A percentile compares a stretch with the other conserved stretches of the same genome.
Conservation (phyloP, 305 asterid genomes). For the Fraxinus dipetala region DNA sequence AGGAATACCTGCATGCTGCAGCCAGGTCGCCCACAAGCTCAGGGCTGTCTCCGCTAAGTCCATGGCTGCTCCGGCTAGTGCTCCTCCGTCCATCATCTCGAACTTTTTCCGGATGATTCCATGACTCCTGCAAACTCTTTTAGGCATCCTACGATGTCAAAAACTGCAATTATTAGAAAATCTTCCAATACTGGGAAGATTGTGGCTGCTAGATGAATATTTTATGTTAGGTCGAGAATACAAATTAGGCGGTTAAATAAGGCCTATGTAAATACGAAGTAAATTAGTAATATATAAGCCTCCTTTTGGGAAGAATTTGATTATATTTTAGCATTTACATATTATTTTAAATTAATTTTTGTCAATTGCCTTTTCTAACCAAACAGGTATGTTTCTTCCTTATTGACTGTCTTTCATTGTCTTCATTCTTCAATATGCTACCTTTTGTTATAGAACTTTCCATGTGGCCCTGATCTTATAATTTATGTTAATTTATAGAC, state of each 20-base stretch:
- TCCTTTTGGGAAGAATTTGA: neutral
- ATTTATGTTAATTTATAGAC: neutral
- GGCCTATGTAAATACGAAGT: neutral
- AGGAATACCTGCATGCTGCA: too few relatives aligned
- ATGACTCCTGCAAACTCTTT: too few relatives aligned
- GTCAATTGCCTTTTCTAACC: neutral
- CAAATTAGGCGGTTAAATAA: neutral
- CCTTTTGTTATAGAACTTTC: neutral
- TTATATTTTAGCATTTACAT: neutral
- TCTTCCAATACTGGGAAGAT: neutral
- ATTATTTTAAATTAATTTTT: neutral
- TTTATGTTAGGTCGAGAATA: neutral
- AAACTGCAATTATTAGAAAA: too few relatives aligned
- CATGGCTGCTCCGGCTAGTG: too few relatives aligned
- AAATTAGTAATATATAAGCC: neutral
- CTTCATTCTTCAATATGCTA: constrained; percentile 14
- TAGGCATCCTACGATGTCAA: too few relatives aligned
- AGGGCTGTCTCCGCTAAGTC: too few relatives aligned
- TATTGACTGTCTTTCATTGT: neutral
- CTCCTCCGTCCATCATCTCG: too few relatives aligned
- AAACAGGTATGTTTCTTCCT: neutral
- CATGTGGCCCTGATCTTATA: neutral
- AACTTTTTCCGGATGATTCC: too few relatives aligned
- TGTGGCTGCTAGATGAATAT: neutral
- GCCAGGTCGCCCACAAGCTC: too few relatives aligned